Conservation (phyloP, 164 flowering plant species). For the Nelumbo lutea region DNA sequence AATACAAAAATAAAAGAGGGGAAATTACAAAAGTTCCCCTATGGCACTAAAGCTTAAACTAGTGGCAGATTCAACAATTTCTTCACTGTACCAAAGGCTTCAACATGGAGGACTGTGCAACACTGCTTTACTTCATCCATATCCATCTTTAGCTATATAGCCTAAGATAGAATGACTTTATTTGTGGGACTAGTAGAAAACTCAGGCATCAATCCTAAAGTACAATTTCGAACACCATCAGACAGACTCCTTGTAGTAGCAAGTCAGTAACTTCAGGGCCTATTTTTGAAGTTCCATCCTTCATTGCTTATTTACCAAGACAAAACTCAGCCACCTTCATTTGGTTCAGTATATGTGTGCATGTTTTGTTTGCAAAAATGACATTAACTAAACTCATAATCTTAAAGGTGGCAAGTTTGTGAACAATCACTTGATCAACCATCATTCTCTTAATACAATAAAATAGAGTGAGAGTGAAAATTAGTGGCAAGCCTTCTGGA, state of each 20-base stretch:
- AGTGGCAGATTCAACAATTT: too few species aligned
- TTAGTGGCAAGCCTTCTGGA: not conserved
- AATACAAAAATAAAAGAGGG: too few species aligned
- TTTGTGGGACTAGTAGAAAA: not conserved
- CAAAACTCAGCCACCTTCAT: not conserved
- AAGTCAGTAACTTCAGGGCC: conserved; percentile 13
- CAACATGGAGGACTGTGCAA: not conserved
- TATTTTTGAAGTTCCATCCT: not conserved
- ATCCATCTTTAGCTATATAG: not conserved
- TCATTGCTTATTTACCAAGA: not conserved
- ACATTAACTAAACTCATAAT: not conserved
- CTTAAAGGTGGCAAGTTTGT: not conserved
- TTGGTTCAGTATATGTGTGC: not conserved
- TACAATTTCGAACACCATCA: not conserved
- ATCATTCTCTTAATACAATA: conserved; percentile 2
- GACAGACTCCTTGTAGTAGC: conserved; percentile 8
- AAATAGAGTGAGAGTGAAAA: not conserved
- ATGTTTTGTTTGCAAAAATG: not conserved
- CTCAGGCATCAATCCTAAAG: not conserved
- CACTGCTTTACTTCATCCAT: not conserved
- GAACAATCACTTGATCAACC: conserved; percentile 1
- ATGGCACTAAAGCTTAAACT: too few species aligned
- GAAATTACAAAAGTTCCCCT: too few species aligned
- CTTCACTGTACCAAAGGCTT: not conserved
- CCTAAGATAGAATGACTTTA: not conserved